A percentile compares a stretch with the other conserved stretches of the same genome.
Evolutionary conservation across 2,329 filamentous ascomycete species (phyloP).

Genomic region (Didymella segeticola): DNA sequence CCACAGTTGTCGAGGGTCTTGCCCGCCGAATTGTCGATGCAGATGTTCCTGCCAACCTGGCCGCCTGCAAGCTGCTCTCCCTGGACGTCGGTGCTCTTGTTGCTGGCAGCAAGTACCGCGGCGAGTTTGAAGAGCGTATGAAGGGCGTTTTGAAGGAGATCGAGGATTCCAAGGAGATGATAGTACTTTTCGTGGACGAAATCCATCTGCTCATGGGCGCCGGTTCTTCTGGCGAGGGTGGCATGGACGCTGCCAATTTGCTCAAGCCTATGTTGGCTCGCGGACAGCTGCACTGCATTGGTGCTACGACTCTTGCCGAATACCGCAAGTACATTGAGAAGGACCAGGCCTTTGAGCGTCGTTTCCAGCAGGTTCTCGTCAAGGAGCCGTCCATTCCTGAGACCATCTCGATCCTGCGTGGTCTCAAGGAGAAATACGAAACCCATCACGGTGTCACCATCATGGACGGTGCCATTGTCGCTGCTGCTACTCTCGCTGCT

Average conservation of each 20-base stretch:
- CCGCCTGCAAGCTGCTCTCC: constrained; percentile 90
- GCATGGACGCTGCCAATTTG: constrained; percentile 98
- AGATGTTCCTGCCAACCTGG: constrained; percentile 94
- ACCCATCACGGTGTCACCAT: constrained; percentile 98
- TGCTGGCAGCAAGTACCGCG: constrained; percentile 96
- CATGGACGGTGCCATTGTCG: constrained; percentile 89
- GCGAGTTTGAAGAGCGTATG: constrained; percentile 99
- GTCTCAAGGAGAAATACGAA: constrained; percentile 97
- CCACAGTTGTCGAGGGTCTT: constrained; percentile 94
- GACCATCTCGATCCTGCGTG: constrained; percentile 97
- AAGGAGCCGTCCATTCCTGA: constrained; percentile 90
- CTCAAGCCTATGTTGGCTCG: constrained; percentile 98
- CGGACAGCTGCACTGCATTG: constrained; percentile 96
- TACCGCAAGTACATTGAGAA: constrained; percentile 99
- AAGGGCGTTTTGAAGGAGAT: constrained; percentile 99
- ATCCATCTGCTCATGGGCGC: constrained; percentile 99
- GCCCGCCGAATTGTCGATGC: constrained; percentile 95
- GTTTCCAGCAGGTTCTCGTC: constrained; percentile 97
- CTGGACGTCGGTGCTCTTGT: constrained; percentile 95
- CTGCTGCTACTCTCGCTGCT: constrained; percentile 87
- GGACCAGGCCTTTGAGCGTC: constrained; percentile 95
- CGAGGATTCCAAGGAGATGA: constrained; percentile 91
- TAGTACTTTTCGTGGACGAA: constrained; percentile 97
- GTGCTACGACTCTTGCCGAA: constrained; percentile 91
- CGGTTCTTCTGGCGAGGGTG: constrained; percentile 90